Percentiles rank a stretch among this genome's conserved stretches.
Evolutionary conservation across 148 eudicot genomes (phyloP).

Genomic region (Chenopodium berlandieri): DNA sequence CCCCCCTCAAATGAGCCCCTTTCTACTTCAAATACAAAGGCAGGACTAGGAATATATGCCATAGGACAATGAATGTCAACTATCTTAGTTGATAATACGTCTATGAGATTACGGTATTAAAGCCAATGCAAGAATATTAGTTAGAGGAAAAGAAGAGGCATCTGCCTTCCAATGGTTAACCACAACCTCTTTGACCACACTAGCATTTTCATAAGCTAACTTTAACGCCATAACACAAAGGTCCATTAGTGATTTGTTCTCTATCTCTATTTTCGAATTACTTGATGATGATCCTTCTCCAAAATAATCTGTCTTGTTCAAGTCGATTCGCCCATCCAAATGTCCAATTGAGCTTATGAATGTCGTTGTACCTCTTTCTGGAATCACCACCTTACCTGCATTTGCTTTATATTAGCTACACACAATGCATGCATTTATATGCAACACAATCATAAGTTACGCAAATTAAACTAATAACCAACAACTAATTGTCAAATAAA

Average conservation of each 20-base stretch:
- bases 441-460: neutral
- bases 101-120: no score
- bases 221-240: conserved; percentile 72
- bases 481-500: neutral
- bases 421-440: neutral
- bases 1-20: no score
- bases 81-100: no score
- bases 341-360: conserved; percentile 77
- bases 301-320: conserved; percentile 32
- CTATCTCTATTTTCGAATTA: neutral
- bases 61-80: no score
- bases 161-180: conserved; percentile 57
- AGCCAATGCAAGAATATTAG: no score
- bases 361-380: conserved; percentile 57
- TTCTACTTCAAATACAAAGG: no score
- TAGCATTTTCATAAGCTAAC: conserved; percentile 59
- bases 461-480: no score
- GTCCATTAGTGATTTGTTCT: conserved; percentile 52
- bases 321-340: conserved; percentile 64
- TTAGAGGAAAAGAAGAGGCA: neutral
- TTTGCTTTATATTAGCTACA: neutral
- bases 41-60: no score
- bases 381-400: conserved; percentile 67
- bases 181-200: conserved; percentile 38
- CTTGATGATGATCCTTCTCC: conserved; percentile 14